phyloP scores from a whole-genome alignment of 1,284 basidiomycete genomes.

The Cutaneotrichosporon sp. region DNA sequence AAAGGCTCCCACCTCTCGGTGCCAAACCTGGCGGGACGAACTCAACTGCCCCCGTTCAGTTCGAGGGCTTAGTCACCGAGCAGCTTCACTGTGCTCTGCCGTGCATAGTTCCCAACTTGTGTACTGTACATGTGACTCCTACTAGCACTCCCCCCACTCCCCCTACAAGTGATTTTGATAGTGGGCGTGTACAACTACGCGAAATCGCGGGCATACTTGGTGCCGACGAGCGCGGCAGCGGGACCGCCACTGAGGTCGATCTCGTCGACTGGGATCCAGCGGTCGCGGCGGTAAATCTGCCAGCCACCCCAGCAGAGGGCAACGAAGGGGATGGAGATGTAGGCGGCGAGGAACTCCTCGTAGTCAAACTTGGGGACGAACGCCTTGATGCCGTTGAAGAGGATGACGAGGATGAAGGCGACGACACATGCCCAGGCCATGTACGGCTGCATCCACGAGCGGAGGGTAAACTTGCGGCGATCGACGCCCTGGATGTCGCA shows the following conservation, averaged over 20 bases:
- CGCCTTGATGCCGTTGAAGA: conserved; percentile 19
- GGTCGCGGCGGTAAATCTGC: conserved; percentile 17
- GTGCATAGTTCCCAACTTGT: no score
- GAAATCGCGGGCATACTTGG: conserved; percentile 10
- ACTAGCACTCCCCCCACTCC: no score
- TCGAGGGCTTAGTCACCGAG: no score
- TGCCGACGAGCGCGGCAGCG: conserved; percentile 13
- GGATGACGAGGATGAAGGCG: conserved; percentile 16
- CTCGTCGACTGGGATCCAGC: conserved; percentile 55
- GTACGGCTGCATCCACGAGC: conserved; percentile 55
- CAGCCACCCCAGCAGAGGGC: conserved; percentile 16
- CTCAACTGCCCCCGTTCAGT: no score
- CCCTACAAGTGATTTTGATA: no score
- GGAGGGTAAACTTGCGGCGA: conserved; percentile 64
- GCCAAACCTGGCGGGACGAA: no score
- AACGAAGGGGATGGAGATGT: conserved; percentile 31
- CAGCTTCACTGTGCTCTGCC: no score
- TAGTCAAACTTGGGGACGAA: conserved; percentile 14
- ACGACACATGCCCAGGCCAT: conserved; percentile 19
- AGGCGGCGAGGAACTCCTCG: conserved; percentile 25
- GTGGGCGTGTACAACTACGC: neutral
- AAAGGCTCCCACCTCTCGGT: no score
- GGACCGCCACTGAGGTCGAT: conserved; percentile 67
- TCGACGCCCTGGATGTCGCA: conserved; percentile 64
- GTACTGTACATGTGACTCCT: no score